These are phyloP conservation scores for Boehmeria nivea DNA, from an alignment of 306 rosid genomes.

Conservation along the genomic window DNA sequence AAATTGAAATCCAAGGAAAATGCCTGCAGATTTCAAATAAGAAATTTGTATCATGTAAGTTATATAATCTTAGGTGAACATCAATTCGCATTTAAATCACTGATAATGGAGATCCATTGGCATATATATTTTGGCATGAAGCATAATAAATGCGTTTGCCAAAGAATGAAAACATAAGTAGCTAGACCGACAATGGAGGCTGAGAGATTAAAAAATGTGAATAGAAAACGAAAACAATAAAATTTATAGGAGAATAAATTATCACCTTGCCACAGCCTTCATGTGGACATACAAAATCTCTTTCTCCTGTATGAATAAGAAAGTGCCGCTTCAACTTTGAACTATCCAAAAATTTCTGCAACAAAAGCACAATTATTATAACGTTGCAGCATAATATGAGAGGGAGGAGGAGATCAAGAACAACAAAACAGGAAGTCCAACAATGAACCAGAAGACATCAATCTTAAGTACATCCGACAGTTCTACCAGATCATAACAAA, in stretches of 20 bases:
- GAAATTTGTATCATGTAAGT: too few relatives aligned
- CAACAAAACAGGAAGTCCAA: too few relatives aligned
- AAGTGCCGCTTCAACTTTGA: conserved; percentile 95
- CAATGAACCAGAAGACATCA: too few relatives aligned
- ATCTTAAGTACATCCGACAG: too few relatives aligned
- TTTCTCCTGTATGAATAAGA: conserved; percentile 91
- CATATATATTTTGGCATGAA: too few relatives aligned
- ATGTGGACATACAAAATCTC: conserved; percentile 86
- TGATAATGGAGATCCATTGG: too few relatives aligned
- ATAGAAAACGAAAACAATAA: too few relatives aligned
- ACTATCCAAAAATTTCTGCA: conserved; percentile 97
- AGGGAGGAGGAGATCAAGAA: background rate
- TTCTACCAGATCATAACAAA: too few relatives aligned
- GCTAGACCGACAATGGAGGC: background rate
- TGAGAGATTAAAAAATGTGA: background rate
- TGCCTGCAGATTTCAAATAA: conserved; percentile 49
- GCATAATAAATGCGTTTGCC: too few relatives aligned
- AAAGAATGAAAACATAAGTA: background rate
- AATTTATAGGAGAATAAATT: conserved; percentile 28
- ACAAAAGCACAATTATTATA: too few relatives aligned
- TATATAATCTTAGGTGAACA: too few relatives aligned
- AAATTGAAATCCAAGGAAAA: conserved; percentile 91
- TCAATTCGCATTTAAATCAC: too few relatives aligned
- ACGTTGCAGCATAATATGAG: background rate
- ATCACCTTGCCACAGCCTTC: conserved; percentile 99